Percentiles rank a stretch among this genome's conserved stretches.
Conservation (phyloP, 352 stramenopile genomes). For the Phytophthora brassicae region DNA sequence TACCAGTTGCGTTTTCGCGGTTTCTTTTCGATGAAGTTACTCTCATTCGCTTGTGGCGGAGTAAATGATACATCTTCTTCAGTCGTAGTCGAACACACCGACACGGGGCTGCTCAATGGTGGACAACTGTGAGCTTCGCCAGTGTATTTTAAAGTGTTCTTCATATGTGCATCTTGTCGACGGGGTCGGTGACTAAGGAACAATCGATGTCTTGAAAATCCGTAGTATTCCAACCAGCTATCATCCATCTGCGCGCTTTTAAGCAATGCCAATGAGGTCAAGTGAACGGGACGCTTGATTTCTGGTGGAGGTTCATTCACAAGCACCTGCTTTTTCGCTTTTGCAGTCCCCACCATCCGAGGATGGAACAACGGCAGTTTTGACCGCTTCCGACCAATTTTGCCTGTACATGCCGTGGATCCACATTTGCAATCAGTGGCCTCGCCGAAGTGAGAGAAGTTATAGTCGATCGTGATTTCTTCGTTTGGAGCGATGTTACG, state of each 20-base stretch:
- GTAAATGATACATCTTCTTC: conserved; percentile 44
- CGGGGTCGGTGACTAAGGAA: conserved; percentile 54
- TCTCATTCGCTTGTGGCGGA: conserved; percentile 10
- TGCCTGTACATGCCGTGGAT: conserved; percentile 67
- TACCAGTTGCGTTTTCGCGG: conserved; percentile 51
- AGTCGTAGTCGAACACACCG: conserved; percentile 52
- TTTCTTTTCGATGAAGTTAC: conserved; percentile 12
- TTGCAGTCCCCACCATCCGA: conserved; percentile 18
- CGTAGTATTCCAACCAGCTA: conserved; percentile 64
- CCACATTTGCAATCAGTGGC: conserved; percentile 78
- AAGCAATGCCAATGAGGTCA: conserved; percentile 73
- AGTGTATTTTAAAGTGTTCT: conserved; percentile 1
- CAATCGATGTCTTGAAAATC: conserved; percentile 58
- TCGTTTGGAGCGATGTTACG: conserved; percentile 56
- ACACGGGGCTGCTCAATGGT: conserved; percentile 48
- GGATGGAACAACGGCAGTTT: conserved; percentile 33
- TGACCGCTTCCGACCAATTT: conserved; percentile 75
- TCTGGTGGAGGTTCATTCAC: conserved; percentile 44
- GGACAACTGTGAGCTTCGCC: conserved; percentile 1
- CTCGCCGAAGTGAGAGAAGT: conserved; percentile 84
- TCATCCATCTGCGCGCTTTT: conserved; percentile 74
- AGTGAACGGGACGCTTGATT: conserved; percentile 58
- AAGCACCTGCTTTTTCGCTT: conserved; percentile 28
- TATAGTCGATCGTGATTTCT: conserved; percentile 88
- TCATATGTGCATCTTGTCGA: conserved; percentile 4